phyloP scores from a whole-genome alignment of 306 rosid genomes.

The Gastrolobium villosum region DNA sequence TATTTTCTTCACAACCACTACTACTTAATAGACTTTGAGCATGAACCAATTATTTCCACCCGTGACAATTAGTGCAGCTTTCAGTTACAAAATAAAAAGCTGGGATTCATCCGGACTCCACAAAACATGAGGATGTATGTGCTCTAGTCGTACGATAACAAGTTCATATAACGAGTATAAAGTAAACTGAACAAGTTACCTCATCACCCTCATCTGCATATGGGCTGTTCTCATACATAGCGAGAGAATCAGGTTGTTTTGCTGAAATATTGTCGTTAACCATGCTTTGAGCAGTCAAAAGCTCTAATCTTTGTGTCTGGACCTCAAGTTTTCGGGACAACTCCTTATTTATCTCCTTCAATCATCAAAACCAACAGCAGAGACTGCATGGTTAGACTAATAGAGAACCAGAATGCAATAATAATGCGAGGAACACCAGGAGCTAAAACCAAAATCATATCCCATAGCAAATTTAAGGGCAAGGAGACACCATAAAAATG shows the following conservation, averaged over 20 bases:
- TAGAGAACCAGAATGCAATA: neutral
- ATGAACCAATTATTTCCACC: constrained; percentile 18
- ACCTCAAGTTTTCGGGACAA: constrained; percentile 84
- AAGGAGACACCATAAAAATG: no score
- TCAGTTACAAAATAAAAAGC: constrained; percentile 12
- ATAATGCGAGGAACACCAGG: neutral
- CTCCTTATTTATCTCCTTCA: constrained; percentile 87
- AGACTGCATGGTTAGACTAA: constrained; percentile 34
- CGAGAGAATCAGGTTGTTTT: constrained; percentile 64
- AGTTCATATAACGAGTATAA: constrained; percentile 1
- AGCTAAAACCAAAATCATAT: no score
- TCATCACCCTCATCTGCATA: constrained; percentile 98
- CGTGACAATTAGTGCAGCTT: constrained; percentile 3
- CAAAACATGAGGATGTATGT: constrained; percentile 3
- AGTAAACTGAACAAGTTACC: constrained; percentile 58
- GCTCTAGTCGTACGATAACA: neutral
- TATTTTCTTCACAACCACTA: constrained; percentile 16
- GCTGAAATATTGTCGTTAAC: constrained; percentile 63
- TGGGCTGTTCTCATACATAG: constrained; percentile 58
- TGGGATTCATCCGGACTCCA: constrained; percentile 5
- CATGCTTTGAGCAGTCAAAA: constrained; percentile 92
- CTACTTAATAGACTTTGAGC: constrained; percentile 17
- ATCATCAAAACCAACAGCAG: constrained; percentile 47
- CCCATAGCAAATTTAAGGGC: no score
- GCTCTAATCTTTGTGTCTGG: constrained; percentile 97